Base-by-base conservation (phyloP, 306 rosid genomes). In the Vigna unguiculata region DNA sequence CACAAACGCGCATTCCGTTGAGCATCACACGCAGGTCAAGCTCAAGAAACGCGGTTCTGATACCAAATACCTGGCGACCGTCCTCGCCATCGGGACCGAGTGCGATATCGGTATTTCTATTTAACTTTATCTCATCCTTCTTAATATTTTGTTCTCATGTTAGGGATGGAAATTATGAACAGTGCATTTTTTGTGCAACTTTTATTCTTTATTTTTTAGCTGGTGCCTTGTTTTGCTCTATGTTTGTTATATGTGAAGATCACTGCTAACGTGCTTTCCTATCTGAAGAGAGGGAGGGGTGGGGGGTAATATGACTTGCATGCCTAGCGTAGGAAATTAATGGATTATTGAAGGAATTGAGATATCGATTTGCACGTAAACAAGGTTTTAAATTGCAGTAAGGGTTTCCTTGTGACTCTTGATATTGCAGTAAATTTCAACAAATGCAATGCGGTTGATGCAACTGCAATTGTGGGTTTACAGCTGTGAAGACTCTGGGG, bases 11-110 rank as follows among this genome's bases (percentile, higher is more conserved):
- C 98, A 96, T 78, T 96, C 98, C 0, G 99, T 92, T 34, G 98
- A 92, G 88, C 97, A 96, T 65, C 78, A 91, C 63, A 96, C 97
- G 2, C 98, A 89, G 86, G 98, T 96, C 19, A 96, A 92, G 88
- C 92, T 96, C 58, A 96, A 96, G 86, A 96, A 96, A 84, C 96
- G 97, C 25, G 99, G 99, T 59, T 96, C 98, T 6, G 97, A 96
- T 70, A 96, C 96, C 0, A 92, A 96, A 83, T 96, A 88, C 83
- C 84, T 96, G 88, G 99, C 99, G 5, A 92, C 88, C 6, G 99
- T 96, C 7, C 93, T 96, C 16, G 92, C 98, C 71, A 96, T 96
- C 68, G 99, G 99, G 72, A 92, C 99, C 0, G 98, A 92, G 69
- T 96, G 99, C 47, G 99, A 96, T 71, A 91, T 96, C 32, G 90